Evolutionary conservation across 179 eudicot genomes (phyloP), one percentile per base, ranked within the genome.

Genomic region (Gypsophila paniculata): DNA sequence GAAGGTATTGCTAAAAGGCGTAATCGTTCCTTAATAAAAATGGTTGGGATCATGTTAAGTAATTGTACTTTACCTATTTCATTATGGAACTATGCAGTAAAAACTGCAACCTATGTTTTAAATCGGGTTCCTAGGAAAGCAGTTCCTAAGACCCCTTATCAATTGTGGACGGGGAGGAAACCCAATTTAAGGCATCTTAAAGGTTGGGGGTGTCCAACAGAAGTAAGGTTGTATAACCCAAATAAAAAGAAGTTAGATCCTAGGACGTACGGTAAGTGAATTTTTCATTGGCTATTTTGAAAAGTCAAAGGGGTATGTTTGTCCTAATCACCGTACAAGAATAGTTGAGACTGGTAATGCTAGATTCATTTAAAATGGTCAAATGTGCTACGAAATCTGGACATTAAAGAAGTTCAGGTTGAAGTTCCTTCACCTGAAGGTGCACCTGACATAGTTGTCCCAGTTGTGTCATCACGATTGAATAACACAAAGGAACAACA

Each of bases 231-330:
- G 18, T 53, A 53, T 6, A 53, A 53, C 21, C 58, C 58, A 14
- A 14, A 53, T 53, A 6, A 53, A 53, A 53, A 53, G 58, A 53
- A 53, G 21, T 15, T 53, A 53, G 13, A 53, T n/a, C 21, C 58
- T n/a, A 53, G 18, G 21, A n/a, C n/a, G n/a, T n/a, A n/a, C n/a
- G n/a, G n/a, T n/a, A 53, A 53, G 58, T 53, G 58, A 19, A 13
- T 53, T 5, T n/a, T n/a, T 53, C 6, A 53, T 53, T 53, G 58
- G 60, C n/a, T 61, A 72, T 36, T 49, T 57, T 7, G 21, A 26
- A 5, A 72, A 72, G 23, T 72, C 75, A 38, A 62, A 72, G 36
- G 61, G 69, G 1, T 72, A 72, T 63, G 51, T n/a, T 44, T 44
- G 11, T 44, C 49, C 49, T 44, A 44, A 44, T 11, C 49, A 72